Conservation (phyloP, 768 basidiomycete genomes). For the Leccinum ochraceum region DNA sequence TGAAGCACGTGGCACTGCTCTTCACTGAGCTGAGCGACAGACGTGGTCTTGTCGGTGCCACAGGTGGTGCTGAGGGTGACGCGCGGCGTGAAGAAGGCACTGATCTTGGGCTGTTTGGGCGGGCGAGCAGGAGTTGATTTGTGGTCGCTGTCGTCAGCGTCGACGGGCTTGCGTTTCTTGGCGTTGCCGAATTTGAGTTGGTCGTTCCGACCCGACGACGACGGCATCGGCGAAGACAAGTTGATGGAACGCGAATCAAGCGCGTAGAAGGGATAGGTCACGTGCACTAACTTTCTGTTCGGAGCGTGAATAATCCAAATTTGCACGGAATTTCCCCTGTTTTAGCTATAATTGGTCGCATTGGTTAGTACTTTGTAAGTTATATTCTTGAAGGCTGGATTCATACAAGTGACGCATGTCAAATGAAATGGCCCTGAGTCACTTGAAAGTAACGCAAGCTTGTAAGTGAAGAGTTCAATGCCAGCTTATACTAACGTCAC, state of each 20-base stretch:
- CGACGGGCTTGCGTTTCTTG: constrained; percentile 29
- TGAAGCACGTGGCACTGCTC: constrained; percentile 55
- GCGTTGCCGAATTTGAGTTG: constrained; percentile 12
- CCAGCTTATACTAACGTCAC: too few relatives aligned
- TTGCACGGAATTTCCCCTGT: too few relatives aligned
- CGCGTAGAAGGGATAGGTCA: constrained; percentile 18
- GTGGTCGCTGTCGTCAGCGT: neutral
- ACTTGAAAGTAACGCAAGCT: too few relatives aligned
- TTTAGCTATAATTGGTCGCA: too few relatives aligned
- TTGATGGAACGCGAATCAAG: neutral
- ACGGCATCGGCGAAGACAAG: constrained; percentile 3
- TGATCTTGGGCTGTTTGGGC: constrained; percentile 29
- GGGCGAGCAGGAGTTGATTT: neutral
- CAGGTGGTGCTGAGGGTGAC: constrained; percentile 30
- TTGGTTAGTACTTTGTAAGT: too few relatives aligned
- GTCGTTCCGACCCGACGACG: constrained; percentile 10
- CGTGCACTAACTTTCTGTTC: constrained; percentile 22
- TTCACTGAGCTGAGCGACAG: constrained; percentile 46
- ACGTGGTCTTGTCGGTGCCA: constrained; percentile 30
- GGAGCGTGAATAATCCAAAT: too few relatives aligned
- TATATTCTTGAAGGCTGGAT: too few relatives aligned
- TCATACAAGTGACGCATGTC: too few relatives aligned
- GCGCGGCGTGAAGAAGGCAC: constrained; percentile 29
- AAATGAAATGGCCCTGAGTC: too few relatives aligned
- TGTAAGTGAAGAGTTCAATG: too few relatives aligned